Conservation (phyloP, 2,329 filamentous ascomycete species). For the Talaromyces sp. region DNA sequence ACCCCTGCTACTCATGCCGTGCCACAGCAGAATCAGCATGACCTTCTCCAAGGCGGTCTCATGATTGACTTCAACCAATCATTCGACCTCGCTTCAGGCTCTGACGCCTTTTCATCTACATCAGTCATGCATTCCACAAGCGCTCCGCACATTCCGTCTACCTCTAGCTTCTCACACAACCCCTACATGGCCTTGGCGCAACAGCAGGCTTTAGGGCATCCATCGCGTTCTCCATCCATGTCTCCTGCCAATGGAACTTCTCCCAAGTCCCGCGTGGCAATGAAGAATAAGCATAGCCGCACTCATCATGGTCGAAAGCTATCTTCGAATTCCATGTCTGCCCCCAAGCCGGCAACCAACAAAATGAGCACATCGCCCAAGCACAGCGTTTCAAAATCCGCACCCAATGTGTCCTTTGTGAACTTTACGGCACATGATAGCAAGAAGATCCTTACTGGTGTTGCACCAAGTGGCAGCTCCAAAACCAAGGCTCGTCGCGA, state of each 20-base stretch:
- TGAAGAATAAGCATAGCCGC: slow-evolving; percentile 27
- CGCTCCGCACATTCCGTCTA: slow-evolving; percentile 10
- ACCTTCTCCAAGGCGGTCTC: slow-evolving; percentile 33
- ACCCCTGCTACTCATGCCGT: slow-evolving; percentile 17
- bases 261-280: slow-evolving; percentile 21
- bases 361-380: slow-evolving; percentile 24
- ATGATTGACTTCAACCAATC: slow-evolving; percentile 35
- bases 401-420: slow-evolving; percentile 63
- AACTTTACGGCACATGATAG: slow-evolving; percentile 85
- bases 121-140: slow-evolving; percentile 17
- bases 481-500: slow-evolving; percentile 95
- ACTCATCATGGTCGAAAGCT: slow-evolving; percentile 33
- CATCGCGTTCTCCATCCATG: slow-evolving; percentile 32
- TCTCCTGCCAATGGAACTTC: slow-evolving; percentile 29
- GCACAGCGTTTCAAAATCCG: slow-evolving; percentile 13
- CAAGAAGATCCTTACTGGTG: slow-evolving; percentile 73
- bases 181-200: slow-evolving; percentile 16
- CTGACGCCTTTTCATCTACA: slow-evolving; percentile 22
- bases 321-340: slow-evolving; percentile 29
- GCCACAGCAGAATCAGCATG: slow-evolving; percentile 23
- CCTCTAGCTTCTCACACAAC: slow-evolving; percentile 6
- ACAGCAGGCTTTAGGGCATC: slow-evolving; percentile 13
- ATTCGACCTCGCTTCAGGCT: slow-evolving; percentile 25
- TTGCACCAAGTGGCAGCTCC: slow-evolving; percentile 81
- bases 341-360: slow-evolving; percentile 25